Evolutionary conservation across 176 grass and related monocot genomes (phyloP), one percentile per base, ranked within the genome.

Genomic region (Oryza coarctata): DNA sequence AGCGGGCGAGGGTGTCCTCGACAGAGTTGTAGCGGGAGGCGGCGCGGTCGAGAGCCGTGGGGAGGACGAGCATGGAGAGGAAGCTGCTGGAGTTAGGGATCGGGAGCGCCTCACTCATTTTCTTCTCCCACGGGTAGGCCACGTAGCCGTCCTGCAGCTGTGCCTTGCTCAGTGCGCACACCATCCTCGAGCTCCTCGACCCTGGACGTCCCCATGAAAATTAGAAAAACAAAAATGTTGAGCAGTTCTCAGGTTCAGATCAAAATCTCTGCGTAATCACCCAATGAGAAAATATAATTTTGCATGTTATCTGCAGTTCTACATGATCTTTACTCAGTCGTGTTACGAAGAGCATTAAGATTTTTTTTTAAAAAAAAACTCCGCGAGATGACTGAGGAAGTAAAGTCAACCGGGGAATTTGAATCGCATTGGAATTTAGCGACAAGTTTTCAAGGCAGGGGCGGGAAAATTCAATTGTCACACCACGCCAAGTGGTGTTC

Each of bases 81-180:
- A 99, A 92, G 75, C 84, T 79, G 83, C 93, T 99, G 30, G 91
- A 90, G 29, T 77, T 89, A 45, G 89, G 74, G 22, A 94, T 83
- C 11, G 93, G 91, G 5, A 99, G 89, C 68, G 47, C 68, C 49
- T 99, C 91, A 77, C 81, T 89, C 96, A 90, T 99, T 84, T 96
- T 99, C 89, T 94, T 99, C 77, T 96, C 97, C 97, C 97, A 99
- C 44, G 87, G 87, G 73, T 96, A 99, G 2, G 89, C 44, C 26
- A 99, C 93, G 71, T 99, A 96, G 38, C 97, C 97, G 71, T 99
- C 97, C 57, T 90, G 93, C 57, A 99, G 78, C 47, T 99, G 93
- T 34, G 93, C 96, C 73, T 84, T 92, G 87, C 87, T 90, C 84
- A 99, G 72, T 36, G 96, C 96, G 12, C 93, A 99, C 47, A 91